Evolutionary conservation across 1,284 basidiomycete genomes (phyloP).

Genomic region (Psilocybe mexicana): DNA sequence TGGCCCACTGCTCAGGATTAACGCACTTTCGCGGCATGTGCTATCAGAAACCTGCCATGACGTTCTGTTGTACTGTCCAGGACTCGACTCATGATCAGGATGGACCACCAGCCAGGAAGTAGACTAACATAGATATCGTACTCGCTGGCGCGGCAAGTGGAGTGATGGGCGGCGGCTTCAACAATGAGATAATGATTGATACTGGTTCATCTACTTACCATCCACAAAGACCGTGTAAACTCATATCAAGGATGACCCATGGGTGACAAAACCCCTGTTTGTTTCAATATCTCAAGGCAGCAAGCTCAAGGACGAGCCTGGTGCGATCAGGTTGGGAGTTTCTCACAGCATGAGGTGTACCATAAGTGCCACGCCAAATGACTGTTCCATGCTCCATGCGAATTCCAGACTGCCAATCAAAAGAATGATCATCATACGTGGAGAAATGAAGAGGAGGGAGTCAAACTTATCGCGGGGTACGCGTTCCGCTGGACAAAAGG

Average conservation of each 20-base stretch:
- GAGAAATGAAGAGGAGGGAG: neutral
- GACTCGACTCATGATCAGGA: neutral
- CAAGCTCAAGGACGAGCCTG: no score
- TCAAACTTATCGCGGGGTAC: no score
- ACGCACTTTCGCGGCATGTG: neutral
- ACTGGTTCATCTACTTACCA: no score
- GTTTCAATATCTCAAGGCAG: no score
- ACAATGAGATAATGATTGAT: no score
- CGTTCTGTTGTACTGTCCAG: neutral
- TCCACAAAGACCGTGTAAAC: no score
- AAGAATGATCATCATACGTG: neutral
- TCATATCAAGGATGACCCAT: no score
- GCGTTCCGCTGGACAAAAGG: no score
- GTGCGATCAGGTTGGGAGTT: neutral
- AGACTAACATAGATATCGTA: neutral
- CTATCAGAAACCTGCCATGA: conserved; percentile 1
- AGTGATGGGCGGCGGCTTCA: no score
- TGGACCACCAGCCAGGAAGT: neutral
- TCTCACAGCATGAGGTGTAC: neutral
- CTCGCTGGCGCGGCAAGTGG: neutral
- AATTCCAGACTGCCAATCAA: neutral
- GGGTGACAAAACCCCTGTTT: no score
- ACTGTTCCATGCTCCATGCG: neutral
- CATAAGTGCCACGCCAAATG: neutral
- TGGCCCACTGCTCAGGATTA: neutral